Evolutionary conservation across 805 yeast genomes (phyloP).

Genomic region (Starmerella khaoyaiensis): DNA sequence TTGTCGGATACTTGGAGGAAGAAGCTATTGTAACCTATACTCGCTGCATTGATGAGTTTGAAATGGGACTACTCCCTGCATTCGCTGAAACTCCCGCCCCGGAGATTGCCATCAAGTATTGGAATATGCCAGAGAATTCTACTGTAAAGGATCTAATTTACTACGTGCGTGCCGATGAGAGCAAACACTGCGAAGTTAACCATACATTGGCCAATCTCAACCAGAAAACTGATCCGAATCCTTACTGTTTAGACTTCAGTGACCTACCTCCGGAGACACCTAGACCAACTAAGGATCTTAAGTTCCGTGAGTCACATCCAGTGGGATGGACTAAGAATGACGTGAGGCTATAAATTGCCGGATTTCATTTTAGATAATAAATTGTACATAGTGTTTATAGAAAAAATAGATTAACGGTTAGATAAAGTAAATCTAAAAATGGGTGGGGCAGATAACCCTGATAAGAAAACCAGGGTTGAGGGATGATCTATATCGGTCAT

Average conservation of each 20-base stretch:
- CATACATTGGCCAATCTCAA: slow-evolving; percentile 7
- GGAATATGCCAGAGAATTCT: slow-evolving; percentile 2
- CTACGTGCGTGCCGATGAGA: slow-evolving; percentile 9
- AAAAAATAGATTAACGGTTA: too few relatives aligned
- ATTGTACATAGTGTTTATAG: too few relatives aligned
- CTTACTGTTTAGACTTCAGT: slow-evolving; percentile 4
- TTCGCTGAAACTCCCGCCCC: slow-evolving; percentile 4
- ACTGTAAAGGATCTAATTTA: slow-evolving; percentile 7
- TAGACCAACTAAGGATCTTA: slow-evolving; percentile 4
- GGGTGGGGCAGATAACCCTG: too few relatives aligned
- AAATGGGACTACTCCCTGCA: slow-evolving; percentile 3
- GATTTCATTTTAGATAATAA: too few relatives aligned
- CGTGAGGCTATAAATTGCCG: neutral
- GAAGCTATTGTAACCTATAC: slow-evolving; percentile 5
- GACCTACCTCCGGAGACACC: slow-evolving; percentile 1
- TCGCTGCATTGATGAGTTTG: slow-evolving; percentile 4
- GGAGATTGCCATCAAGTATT: slow-evolving; percentile 5
- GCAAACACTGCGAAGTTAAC: slow-evolving; percentile 8
- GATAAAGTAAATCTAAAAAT: too few relatives aligned
- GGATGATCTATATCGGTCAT: neutral
- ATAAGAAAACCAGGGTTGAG: too few relatives aligned
- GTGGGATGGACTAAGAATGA: slow-evolving; percentile 6
- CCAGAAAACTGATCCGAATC: slow-evolving; percentile 6
- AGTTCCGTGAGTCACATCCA: neutral
- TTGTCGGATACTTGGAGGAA: slow-evolving; percentile 8